Conservation (phyloP, 164 flowering plant genomes). For the Echeveria elegans region DNA sequence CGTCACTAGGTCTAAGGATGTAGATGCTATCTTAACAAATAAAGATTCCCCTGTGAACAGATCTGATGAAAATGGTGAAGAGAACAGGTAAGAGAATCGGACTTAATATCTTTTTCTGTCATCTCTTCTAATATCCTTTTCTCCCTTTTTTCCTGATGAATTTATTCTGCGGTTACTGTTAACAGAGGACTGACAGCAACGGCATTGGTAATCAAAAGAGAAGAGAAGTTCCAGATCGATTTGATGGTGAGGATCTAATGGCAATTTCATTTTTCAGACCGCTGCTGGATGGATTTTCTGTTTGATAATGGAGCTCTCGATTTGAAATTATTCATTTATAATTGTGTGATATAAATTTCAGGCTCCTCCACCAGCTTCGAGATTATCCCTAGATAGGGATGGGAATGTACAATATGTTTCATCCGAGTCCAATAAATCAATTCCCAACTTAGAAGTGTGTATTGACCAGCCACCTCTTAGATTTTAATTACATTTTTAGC, state of each 20-base stretch:
- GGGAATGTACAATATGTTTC: constrained; percentile 26
- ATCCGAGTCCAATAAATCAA: constrained; percentile 29
- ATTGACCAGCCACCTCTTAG: constrained; percentile 3
- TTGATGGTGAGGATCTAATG: constrained; percentile 72
- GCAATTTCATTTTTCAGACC: too few species aligned
- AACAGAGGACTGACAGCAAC: constrained; percentile 27
- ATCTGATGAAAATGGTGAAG: constrained; percentile 26
- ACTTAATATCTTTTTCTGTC: not conserved
- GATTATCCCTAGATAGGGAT: constrained; percentile 67
- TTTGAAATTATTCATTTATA: constrained; percentile 4
- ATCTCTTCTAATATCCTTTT: not conserved
- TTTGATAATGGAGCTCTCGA: not conserved
- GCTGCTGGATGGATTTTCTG: too few species aligned
- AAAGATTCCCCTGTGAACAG: constrained; percentile 31
- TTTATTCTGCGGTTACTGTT: constrained; percentile 2
- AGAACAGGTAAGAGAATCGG: not conserved
- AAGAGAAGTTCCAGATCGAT: constrained; percentile 81
- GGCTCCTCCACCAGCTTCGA: constrained; percentile 54
- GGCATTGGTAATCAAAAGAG: constrained; percentile 33
- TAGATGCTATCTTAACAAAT: constrained; percentile 29
- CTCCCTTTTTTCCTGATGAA: not conserved
- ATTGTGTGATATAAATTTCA: constrained; percentile 10
- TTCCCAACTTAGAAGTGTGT: constrained; percentile 42
- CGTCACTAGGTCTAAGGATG: constrained; percentile 26
- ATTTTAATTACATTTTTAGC: not conserved